A percentile compares a stretch with the other conserved stretches of the same genome.
These are phyloP conservation scores for Mycena filopes DNA, from an alignment of 768 basidiomycete genomes.

Conservation along the genomic window DNA sequence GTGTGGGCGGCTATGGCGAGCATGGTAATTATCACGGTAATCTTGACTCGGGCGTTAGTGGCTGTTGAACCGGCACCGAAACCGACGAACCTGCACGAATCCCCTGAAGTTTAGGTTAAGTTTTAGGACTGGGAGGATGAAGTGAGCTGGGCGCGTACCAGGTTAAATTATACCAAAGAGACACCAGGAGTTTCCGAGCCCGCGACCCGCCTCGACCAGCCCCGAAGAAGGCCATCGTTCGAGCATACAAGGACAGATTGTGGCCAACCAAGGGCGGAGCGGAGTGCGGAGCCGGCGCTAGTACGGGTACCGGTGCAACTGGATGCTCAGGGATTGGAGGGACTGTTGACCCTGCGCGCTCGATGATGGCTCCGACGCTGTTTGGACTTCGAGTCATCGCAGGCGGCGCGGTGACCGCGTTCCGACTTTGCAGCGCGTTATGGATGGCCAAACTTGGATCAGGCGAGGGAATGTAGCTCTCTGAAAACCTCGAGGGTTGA, in stretches of 20 bases:
- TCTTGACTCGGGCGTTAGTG: constrained; percentile 44
- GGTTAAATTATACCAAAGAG: constrained; percentile 54
- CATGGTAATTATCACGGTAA: constrained; percentile 59
- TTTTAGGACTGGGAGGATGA: too few relatives aligned
- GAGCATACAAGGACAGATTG: constrained; percentile 40
- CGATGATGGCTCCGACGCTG: constrained; percentile 21
- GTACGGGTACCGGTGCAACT: constrained; percentile 32
- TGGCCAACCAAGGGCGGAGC: constrained; percentile 38
- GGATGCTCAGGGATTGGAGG: constrained; percentile 30
- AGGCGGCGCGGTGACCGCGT: constrained; percentile 2
- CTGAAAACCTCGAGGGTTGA: constrained; percentile 32
- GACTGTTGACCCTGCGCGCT: constrained; percentile 22
- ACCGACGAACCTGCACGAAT: constrained; percentile 57
- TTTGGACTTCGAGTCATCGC: neutral
- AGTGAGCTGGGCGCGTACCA: too few relatives aligned
- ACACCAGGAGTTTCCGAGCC: constrained; percentile 59
- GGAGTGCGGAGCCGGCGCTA: constrained; percentile 15
- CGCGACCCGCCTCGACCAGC: constrained; percentile 61
- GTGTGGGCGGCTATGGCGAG: constrained; percentile 54
- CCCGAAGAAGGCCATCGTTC: constrained; percentile 56
- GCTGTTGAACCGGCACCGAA: constrained; percentile 1
- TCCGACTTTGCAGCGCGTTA: constrained; percentile 8
- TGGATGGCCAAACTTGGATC: constrained; percentile 11
- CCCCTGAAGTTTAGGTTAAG: too few relatives aligned
- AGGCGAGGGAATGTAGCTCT: constrained; percentile 30